phyloP scores from a whole-genome alignment of 2,329 filamentous ascomycete species.

The Ploettnerulaceae sp. region DNA sequence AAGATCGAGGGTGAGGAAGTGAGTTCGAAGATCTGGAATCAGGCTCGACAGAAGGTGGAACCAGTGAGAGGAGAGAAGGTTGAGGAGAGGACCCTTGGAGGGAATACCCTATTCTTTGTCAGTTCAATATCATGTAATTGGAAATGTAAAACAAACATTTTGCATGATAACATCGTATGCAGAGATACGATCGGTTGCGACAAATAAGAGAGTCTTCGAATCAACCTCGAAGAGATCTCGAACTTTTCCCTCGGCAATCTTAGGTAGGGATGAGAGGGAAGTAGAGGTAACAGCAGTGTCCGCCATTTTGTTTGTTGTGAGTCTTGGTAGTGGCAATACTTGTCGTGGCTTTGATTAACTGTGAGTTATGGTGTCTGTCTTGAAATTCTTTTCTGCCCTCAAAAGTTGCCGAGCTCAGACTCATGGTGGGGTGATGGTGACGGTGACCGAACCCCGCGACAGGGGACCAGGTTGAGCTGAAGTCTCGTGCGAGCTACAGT shows the following conservation, averaged over 20 bases:
- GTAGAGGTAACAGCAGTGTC: constrained; percentile 18
- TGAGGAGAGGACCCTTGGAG: constrained; percentile 62
- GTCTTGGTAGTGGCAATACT: no score
- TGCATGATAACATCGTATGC: constrained; percentile 90
- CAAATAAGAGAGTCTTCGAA: constrained; percentile 68
- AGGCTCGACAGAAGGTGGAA: constrained; percentile 54
- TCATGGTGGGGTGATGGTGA: no score
- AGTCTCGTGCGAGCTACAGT: no score
- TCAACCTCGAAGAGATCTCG: constrained; percentile 74
- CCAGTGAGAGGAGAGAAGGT: constrained; percentile 63
- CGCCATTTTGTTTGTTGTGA: no score
- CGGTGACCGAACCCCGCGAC: no score
- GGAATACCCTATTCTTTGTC: constrained; percentile 53
- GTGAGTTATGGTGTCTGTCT: no score
- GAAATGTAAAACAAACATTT: constrained; percentile 56
- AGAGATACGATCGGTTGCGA: constrained; percentile 85
- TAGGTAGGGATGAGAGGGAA: constrained; percentile 20
- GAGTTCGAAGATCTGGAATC: constrained; percentile 55
- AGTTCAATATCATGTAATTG: constrained; percentile 39
- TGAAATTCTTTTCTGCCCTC: no score
- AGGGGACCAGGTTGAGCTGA: no score
- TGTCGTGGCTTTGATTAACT: no score
- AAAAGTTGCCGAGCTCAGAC: no score
- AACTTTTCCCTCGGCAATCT: constrained; percentile 56
- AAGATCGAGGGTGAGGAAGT: constrained; percentile 56